Base-by-base conservation (phyloP, 2,329 filamentous ascomycete species). In the Ophiostoma fasciatum region DNA sequence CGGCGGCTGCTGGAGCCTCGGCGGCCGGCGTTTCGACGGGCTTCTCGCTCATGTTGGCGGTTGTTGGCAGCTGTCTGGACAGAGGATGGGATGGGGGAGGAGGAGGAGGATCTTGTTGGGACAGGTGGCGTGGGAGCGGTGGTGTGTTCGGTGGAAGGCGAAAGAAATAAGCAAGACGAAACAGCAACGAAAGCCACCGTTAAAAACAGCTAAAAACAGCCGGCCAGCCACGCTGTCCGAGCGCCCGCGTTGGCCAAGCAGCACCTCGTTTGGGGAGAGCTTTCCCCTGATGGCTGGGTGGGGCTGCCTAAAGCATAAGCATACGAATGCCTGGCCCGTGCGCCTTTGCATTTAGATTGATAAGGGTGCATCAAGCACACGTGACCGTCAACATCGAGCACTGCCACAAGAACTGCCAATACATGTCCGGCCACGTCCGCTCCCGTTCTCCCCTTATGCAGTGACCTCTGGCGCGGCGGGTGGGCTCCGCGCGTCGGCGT, bases 41-140 rank as follows among this genome's bases (percentile, higher is more conserved):
- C 40, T 42, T 42, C 31, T 39, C 37, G 35, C 36, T 36, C 44
- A 45, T 45, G 28, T 26, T 45, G 33, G 5, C 5, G 7, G 14
- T 30, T 5, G 12, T 28, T 28, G 26, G 26, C n/a, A 7, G 26
- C 6, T 13, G 12, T 23, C 7, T 23, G 22, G 22, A 28, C 15
- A 13, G 27, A 15, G 14, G 15, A 17, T 15, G 9, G 13, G 9
- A 28, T 28, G 26, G 14, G 14, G 26, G 13, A 28, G 13, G 15
- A 17, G 27, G 9, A 8, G n/a, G 4, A 28, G 27, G 8, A 28
- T 12, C 4, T 17, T 22, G 19, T 4, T 23, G 28, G 28, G 19
- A 28, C 28, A n/a, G 11, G 14, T 15, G 12, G 13, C 12, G 5
- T 8, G 18, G 18, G 11, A 12, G 15, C 5, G n/a, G n/a, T 31